Base-by-base conservation (phyloP, 2,329 filamentous ascomycete species). In the Ambrosiella xylebori region DNA sequence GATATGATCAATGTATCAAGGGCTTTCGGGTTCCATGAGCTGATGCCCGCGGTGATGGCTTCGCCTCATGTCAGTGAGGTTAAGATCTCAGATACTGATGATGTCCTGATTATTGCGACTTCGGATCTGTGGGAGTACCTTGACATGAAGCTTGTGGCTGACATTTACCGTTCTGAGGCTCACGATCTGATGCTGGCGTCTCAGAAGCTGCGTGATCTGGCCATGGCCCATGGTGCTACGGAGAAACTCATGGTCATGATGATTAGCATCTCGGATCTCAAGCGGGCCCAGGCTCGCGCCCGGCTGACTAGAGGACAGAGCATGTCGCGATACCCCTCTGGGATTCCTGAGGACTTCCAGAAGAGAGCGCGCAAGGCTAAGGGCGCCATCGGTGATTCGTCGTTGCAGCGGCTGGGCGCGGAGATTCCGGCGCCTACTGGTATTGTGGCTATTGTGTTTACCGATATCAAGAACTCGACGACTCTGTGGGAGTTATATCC, bases 161-260 rank as follows among this genome's bases (percentile, higher is more conserved):
- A 98, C 68, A 84, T 97, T 57, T 89, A 88, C 15, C 80, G 90
- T 61, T 85, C 85, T 27, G 91, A 95, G 69, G 83, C 89, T 6
- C 79, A 81, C 51, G 91, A 98, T 68, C 76, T 96, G 50, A 98
- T 98, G 93, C 80, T 88, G 57, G 93, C 91, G 13, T 86, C 93
- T 3, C 91, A 97, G 68, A 95, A 95, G 71, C 78, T 98, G 38
- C 83, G 93, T 60, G 93, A 98, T 71, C 75, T 97, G 57, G 93
- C 93, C 47, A 95, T 98, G 67, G 88, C 91, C 1, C 97, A 96
- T 68, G 93, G 93, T 57, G 88, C 91, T 11, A 90, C 84, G 1
- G 85, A 85, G 66, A 98, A 98, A 72, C 87, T 97, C 62, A 97
- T 97, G 90, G 88, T 98, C 50, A 97, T 97, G 91, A 88, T 98